phyloP scores from a whole-genome alignment of 352 stramenopile species.

The Pilasporangium apinafurcum region DNA sequence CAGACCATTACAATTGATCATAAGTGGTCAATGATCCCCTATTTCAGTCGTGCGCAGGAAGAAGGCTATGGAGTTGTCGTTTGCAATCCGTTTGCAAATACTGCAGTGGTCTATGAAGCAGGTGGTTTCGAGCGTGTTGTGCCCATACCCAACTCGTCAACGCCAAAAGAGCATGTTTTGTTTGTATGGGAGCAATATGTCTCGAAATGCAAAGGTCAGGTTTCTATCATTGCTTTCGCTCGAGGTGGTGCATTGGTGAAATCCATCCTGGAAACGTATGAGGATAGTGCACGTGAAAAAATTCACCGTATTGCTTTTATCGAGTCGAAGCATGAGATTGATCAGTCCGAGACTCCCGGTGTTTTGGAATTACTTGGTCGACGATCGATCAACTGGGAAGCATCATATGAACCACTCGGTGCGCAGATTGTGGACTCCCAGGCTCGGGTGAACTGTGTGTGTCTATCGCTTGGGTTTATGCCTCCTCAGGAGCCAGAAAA shows the following conservation, averaged over 20 bases:
- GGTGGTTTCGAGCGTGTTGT: constrained; percentile 82
- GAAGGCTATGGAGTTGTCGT: constrained; percentile 83
- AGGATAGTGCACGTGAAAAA: constrained; percentile 68
- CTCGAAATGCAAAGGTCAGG: constrained; percentile 74
- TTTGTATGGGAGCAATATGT: constrained; percentile 87
- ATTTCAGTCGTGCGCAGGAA: constrained; percentile 78
- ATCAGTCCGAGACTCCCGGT: constrained; percentile 64
- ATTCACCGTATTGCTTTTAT: constrained; percentile 80
- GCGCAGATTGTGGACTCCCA: constrained; percentile 85
- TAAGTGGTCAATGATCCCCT: constrained; percentile 86
- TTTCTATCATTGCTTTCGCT: constrained; percentile 81
- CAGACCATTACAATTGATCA: constrained; percentile 59
- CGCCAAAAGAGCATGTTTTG: constrained; percentile 79
- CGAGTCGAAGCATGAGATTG: constrained; percentile 86
- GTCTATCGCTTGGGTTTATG: constrained; percentile 80
- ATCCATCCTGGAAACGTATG: constrained; percentile 77
- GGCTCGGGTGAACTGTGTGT: constrained; percentile 80
- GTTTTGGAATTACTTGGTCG: constrained; percentile 78
- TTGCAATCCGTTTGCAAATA: constrained; percentile 86
- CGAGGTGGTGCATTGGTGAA: constrained; percentile 77
- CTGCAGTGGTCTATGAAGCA: constrained; percentile 84
- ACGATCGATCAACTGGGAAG: constrained; percentile 87
- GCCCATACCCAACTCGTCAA: constrained; percentile 77
- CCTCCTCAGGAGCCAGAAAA: constrained; percentile 56
- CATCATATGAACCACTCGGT: constrained; percentile 74